These are phyloP conservation scores for Xylaria sp. DNA, from an alignment of 2,329 filamentous ascomycete genomes.

Conservation along the genomic window DNA sequence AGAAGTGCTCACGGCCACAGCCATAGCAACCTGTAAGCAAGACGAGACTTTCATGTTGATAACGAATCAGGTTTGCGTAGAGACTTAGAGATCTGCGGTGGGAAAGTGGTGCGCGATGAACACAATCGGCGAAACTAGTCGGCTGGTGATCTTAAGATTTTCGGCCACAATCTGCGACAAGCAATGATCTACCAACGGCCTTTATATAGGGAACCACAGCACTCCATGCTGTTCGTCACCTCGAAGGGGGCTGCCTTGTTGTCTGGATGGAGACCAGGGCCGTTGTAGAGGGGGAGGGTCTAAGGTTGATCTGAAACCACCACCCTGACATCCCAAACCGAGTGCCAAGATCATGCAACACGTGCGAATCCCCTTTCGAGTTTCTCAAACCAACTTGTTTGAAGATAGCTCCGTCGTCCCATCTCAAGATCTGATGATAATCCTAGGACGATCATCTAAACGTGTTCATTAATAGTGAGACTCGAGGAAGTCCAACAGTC, in stretches of 20 bases:
- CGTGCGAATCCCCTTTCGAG: slow-evolving; percentile 12
- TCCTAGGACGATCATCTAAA: slow-evolving; percentile 7
- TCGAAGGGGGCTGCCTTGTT: neutral
- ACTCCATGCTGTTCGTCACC: slow-evolving; percentile 2
- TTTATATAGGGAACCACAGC: slow-evolving; percentile 28
- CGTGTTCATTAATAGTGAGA: neutral
- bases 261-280: neutral
- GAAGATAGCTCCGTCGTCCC: slow-evolving; percentile 15
- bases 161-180: slow-evolving; percentile 33
- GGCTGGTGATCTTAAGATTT: slow-evolving; percentile 27
- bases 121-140: slow-evolving; percentile 28
- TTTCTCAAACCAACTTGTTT: slow-evolving; percentile 27
- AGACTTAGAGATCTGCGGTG: slow-evolving; percentile 8
- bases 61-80: neutral
- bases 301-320: slow-evolving; percentile 23
- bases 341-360: slow-evolving; percentile 27
- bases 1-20: slow-evolving; percentile 9
- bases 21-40: slow-evolving; percentile 4
- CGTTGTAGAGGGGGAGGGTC: neutral
- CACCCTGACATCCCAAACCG: neutral
- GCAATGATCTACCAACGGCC: slow-evolving; percentile 31
- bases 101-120: neutral
- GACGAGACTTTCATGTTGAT: slow-evolving; percentile 17
- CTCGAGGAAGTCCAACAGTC: neutral
- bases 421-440: slow-evolving; percentile 14